Percentiles rank a stretch among this genome's conserved stretches.
Evolutionary conservation across 352 stramenopile species (phyloP).

Genomic region (Pythium coloratum): DNA sequence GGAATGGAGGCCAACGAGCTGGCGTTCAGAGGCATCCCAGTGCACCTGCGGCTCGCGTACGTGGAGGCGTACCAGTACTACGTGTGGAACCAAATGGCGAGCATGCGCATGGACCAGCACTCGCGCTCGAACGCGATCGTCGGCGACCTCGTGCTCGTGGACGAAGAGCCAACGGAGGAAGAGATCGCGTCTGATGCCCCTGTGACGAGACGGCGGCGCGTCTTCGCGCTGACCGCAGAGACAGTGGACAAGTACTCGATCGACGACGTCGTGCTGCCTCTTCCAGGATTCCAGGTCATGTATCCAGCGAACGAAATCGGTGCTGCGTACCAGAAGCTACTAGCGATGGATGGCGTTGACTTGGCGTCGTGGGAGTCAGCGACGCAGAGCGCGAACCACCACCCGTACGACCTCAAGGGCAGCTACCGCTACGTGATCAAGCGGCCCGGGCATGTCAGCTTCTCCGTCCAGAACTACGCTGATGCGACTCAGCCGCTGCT

Average conservation of each 20-base stretch:
- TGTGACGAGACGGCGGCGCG: slow-evolving; percentile 24
- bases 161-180: slow-evolving; percentile 15
- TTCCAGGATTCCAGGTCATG: slow-evolving; percentile 89
- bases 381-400: slow-evolving; percentile 45
- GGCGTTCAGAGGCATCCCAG: slow-evolving; percentile 66
- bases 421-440: slow-evolving; percentile 86
- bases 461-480: slow-evolving; percentile 67
- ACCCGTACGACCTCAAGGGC: slow-evolving; percentile 60
- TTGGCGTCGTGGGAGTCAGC: slow-evolving; percentile 29
- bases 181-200: not conserved
- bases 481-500: slow-evolving; percentile 81
- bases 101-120: slow-evolving; percentile 76
- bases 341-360: slow-evolving; percentile 37
- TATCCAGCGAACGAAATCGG: slow-evolving; percentile 77
- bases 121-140: slow-evolving; percentile 58
- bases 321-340: slow-evolving; percentile 30
- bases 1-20: slow-evolving; percentile 73
- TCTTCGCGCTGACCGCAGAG: slow-evolving; percentile 77
- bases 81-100: slow-evolving; percentile 95
- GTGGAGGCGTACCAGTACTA: slow-evolving; percentile 91
- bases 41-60: slow-evolving; percentile 61
- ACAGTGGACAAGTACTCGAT: slow-evolving; percentile 89
- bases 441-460: slow-evolving; percentile 68
- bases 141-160: slow-evolving; percentile 89
- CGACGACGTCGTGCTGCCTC: slow-evolving; percentile 93